phyloP scores from a whole-genome alignment of 495 filamentous ascomycete species.

The Podospora anserina region DNA sequence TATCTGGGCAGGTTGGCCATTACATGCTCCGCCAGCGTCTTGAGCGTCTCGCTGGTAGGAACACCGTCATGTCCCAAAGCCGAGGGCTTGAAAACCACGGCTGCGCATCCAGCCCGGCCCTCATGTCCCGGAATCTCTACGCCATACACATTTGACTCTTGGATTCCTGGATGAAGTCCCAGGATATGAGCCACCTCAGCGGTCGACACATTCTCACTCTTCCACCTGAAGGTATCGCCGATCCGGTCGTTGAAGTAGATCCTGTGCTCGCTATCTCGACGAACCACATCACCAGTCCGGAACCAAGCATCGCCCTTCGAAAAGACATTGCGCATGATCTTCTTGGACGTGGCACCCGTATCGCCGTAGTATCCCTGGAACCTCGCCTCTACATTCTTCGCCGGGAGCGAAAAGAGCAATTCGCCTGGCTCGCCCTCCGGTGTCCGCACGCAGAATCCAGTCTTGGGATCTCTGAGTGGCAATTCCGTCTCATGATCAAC shows the following conservation, averaged over 20 bases:
- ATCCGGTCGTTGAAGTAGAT: conserved; percentile 88
- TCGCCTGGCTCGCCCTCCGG: conserved; percentile 70
- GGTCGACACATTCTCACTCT: conserved; percentile 87
- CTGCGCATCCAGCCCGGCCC: conserved; percentile 81
- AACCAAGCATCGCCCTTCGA: conserved; percentile 82
- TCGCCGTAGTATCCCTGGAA: conserved; percentile 93
- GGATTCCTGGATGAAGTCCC: conserved; percentile 61
- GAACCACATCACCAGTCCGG: conserved; percentile 79
- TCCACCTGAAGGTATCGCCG: conserved; percentile 95
- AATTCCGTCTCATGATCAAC: conserved; percentile 70
- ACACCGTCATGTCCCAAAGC: conserved; percentile 27
- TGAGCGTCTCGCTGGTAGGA: conserved; percentile 42
- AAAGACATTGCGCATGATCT: conserved; percentile 76
- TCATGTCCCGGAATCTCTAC: conserved; percentile 80
- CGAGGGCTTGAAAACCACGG: conserved; percentile 52
- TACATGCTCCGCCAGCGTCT: conserved; percentile 58
- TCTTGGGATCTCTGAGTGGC: conserved; percentile 67
- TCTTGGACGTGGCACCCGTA: conserved; percentile 65
- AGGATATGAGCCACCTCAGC: conserved; percentile 76
- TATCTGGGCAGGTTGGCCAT: conserved; percentile 62
- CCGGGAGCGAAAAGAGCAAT: conserved; percentile 69
- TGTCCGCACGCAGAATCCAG: conserved; percentile 65
- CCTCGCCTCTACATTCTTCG: conserved; percentile 55
- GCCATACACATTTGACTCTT: conserved; percentile 87
- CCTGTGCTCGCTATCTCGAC: conserved; percentile 65